phyloP scores from a whole-genome alignment of 441 rosid genomes.

The Populus tomentosa region DNA sequence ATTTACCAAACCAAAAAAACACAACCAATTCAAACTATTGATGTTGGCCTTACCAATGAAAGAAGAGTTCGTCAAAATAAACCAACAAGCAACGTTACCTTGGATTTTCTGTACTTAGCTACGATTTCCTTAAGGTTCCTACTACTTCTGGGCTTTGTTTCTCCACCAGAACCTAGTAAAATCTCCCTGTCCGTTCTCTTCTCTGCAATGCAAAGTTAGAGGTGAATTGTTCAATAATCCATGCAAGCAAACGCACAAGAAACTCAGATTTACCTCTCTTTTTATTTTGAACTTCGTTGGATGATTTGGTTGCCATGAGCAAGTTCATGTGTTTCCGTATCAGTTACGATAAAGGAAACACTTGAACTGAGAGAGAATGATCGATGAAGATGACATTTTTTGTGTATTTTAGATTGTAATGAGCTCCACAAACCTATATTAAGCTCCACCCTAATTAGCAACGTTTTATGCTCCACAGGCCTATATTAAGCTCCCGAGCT shows the following conservation, averaged over 20 bases:
- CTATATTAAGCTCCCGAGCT: conserved; percentile 46
- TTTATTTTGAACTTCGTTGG: conserved; percentile 21
- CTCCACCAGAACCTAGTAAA: conserved; percentile 45
- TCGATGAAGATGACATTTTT: background rate
- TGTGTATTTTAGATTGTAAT: background rate
- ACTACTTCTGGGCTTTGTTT: conserved; percentile 42
- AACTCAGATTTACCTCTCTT: conserved; percentile 31
- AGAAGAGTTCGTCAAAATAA: conserved; percentile 6
- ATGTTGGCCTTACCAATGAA: background rate
- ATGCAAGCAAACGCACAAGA: background rate
- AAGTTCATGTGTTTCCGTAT: conserved; percentile 54
- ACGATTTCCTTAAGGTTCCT: conserved; percentile 52
- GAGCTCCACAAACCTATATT: background rate
- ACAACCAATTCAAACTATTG: conserved; percentile 4
- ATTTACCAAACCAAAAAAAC: conserved; percentile 2
- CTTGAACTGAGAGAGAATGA: conserved; percentile 1
- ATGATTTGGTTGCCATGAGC: conserved; percentile 21
- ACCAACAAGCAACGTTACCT: conserved; percentile 29
- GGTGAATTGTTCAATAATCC: background rate
- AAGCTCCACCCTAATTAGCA: background rate
- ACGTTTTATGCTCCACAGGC: conserved; percentile 16
- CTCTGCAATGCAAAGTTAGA: conserved; percentile 27
- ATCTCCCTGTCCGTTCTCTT: conserved; percentile 47
- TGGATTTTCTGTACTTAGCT: conserved; percentile 51
- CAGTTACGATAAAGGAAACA: conserved; percentile 34